Percentiles rank a stretch among this genome's conserved stretches.
These are phyloP conservation scores for Aspergillus sp. DNA, from an alignment of 2,329 filamentous ascomycete genomes.

Conservation along the genomic window DNA sequence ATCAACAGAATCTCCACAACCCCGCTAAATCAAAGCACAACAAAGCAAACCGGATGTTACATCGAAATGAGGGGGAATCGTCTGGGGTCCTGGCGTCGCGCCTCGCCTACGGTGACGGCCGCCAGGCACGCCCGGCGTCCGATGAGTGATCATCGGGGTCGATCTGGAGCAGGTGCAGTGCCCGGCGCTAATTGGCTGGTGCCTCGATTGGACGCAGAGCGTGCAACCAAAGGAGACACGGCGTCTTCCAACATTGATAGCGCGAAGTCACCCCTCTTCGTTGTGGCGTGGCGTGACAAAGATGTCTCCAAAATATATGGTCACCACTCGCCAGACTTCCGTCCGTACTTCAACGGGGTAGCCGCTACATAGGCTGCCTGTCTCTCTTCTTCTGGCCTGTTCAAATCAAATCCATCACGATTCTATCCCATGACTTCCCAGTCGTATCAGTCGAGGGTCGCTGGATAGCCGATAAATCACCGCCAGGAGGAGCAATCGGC, in stretches of 20 bases:
- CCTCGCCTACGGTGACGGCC: no score
- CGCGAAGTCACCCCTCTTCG: neutral
- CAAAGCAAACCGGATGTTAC: neutral
- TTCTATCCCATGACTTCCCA: slow-evolving; percentile 26
- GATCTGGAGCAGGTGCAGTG: neutral
- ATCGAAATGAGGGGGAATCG: slow-evolving; percentile 7
- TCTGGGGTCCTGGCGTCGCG: neutral
- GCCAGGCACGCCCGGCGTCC: no score
- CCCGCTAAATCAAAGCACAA: no score
- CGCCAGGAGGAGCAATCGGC: slow-evolving; percentile 4
- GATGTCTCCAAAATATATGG: neutral
- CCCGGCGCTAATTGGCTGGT: neutral
- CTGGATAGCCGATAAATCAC: slow-evolving; percentile 6
- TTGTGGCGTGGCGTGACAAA: neutral
- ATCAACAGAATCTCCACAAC: no score
- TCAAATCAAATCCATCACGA: slow-evolving; percentile 27
- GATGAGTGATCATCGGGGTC: neutral
- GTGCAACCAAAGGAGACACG: neutral
- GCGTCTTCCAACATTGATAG: neutral
- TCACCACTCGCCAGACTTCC: neutral
- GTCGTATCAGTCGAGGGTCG: slow-evolving; percentile 14
- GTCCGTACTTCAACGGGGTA: neutral
- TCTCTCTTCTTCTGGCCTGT: neutral
- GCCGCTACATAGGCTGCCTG: neutral
- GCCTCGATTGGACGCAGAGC: neutral